Base-by-base conservation (phyloP, 306 rosid species). In the Sindora glabra region DNA sequence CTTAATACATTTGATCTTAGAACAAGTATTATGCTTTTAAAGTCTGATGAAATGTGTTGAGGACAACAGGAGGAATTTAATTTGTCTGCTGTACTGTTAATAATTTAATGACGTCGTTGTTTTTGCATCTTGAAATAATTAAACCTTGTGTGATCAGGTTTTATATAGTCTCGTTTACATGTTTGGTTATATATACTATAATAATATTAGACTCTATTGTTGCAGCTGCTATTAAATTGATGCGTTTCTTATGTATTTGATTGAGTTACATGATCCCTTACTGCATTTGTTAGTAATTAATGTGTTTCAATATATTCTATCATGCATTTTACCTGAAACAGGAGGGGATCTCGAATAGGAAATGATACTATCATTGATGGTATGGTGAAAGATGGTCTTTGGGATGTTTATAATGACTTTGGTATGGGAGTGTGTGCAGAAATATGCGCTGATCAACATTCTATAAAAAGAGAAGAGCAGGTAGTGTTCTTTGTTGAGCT, bases 371-470 rank as follows among this genome's bases (percentile, higher is more conserved):
- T 91, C 68, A 59, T 91, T 8, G 96, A 91, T 56, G 98, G 95
- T 40, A 91, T 88, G 98, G 58, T 87, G 24, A 91, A 88, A 70
- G 98, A 91, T 76, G 96, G 98, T 49, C 84, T 91, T 38, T 91
- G 98, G 98, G 98, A 91, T 80, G 96, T 81, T 65, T 91, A 88
- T 67, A 91, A 91, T 62, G 89, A 83, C 79, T 69, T 83, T 39
- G 80, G 89, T 29, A 91, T 91, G 95, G 96, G 96, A 69, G 80
- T 67, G 69, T 91, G 98, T 72, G 98, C 69, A 11, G 98, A 91
- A 71, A 30, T 91, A 32, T 91, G 98, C 65, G 96, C 98, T 57
- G 81, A 80, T 23, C 73, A 67, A 34, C 80, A 81, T 74, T 48
- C 46, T 67, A 79, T 91, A 55, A 73, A 87, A 55, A 85, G 95